Percentiles rank a stretch among this genome's conserved stretches.
These are phyloP conservation scores for Amanita rubescens DNA, from an alignment of 768 basidiomycete species.

Conservation along the genomic window DNA sequence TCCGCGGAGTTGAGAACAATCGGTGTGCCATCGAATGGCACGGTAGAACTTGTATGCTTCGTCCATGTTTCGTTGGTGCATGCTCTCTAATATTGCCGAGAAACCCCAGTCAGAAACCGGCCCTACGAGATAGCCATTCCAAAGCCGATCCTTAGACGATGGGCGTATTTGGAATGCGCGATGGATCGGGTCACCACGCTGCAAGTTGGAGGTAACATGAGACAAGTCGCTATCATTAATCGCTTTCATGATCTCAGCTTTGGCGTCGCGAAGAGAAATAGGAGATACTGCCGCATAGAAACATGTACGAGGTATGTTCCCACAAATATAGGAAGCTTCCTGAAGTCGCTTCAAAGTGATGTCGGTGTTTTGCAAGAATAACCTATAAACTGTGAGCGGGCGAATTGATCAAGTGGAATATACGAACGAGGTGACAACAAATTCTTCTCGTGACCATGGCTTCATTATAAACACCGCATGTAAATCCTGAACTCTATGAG, in stretches of 20 bases:
- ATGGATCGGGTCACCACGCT: neutral
- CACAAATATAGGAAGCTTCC: conserved; percentile 3
- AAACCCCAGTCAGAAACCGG: neutral
- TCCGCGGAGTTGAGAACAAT: neutral
- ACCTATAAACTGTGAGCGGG: conserved; percentile 6
- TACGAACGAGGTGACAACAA: neutral
- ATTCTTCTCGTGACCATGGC: conserved; percentile 7
- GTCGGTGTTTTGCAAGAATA: conserved; percentile 3
- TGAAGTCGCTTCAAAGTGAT: conserved; percentile 7
- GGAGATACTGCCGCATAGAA: conserved; percentile 5
- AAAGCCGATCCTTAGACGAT: neutral
- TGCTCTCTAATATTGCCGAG: neutral
- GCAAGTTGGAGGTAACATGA: conserved; percentile 14
- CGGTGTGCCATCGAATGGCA: neutral
- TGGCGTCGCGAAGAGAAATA: neutral
- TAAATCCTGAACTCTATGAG: neutral
- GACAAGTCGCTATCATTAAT: conserved; percentile 2
- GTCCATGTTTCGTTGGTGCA: neutral
- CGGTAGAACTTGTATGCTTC: neutral
- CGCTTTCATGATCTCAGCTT: neutral
- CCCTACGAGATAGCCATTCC: neutral
- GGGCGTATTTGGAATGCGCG: neutral
- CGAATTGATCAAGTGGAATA: conserved; percentile 3
- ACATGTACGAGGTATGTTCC: conserved; percentile 8
- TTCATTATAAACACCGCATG: conserved; percentile 5